Percentiles rank a stretch among this genome's conserved stretches.
Conservation (phyloP, 805 yeast species). For the Sugiyamaella valdiviana region DNA sequence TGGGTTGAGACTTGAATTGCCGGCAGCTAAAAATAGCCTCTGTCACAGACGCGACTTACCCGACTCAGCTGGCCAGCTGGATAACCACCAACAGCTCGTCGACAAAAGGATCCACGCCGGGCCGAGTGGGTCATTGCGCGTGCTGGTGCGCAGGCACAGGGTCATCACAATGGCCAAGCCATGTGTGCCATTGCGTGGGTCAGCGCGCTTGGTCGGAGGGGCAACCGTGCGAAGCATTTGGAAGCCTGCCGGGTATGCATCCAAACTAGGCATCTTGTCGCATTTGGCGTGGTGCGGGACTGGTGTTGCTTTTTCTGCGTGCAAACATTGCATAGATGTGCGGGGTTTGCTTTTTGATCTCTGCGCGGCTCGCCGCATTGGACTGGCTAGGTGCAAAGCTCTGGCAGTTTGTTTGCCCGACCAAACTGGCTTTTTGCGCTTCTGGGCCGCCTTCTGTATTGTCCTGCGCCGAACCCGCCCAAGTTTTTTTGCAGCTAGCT, state of each 20-base stretch:
- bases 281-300: neutral
- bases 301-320: neutral
- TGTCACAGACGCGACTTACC: too few species aligned
- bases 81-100: too few species aligned
- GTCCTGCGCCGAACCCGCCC: neutral
- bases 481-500: neutral
- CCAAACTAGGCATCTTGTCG: neutral
- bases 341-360: neutral
- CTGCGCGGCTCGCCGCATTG: neutral
- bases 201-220: neutral
- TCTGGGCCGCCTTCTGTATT: too few species aligned
- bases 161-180: too few species aligned
- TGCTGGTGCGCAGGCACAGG: too few species aligned
- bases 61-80: too few species aligned
- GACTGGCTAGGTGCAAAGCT: neutral
- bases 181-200: too few species aligned
- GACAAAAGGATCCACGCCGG: too few species aligned
- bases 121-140: too few species aligned
- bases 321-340: neutral
- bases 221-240: neutral
- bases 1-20: too few species aligned
- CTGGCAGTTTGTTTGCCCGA: neutral
- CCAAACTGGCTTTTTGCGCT: neutral
- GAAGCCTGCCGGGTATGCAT: too few species aligned
- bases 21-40: too few species aligned